These are phyloP conservation scores for Mimosa bimucronata DNA, from an alignment of 306 rosid genomes.

Conservation along the genomic window DNA sequence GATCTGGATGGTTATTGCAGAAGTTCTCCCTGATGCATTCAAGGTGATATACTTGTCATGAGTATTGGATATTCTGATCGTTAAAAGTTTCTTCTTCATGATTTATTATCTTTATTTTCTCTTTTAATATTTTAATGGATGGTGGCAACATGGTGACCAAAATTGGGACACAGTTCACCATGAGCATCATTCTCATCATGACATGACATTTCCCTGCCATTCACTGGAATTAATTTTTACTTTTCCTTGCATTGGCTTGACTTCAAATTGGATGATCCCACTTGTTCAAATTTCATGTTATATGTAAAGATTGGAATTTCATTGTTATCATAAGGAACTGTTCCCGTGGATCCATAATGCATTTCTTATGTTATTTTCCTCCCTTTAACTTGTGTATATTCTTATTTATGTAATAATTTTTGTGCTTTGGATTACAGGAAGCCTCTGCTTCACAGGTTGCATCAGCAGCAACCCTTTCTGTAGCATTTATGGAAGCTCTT, in stretches of 20 bases:
- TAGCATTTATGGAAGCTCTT: slow-evolving; percentile 99
- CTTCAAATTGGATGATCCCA: not conserved
- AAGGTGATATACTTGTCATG: slow-evolving; percentile 58
- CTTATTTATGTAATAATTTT: slow-evolving; percentile 17
- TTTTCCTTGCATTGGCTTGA: not conserved
- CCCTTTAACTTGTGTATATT: slow-evolving; percentile 7
- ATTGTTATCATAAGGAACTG: not conserved
- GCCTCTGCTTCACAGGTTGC: slow-evolving; percentile 97
- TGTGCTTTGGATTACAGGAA: slow-evolving; percentile 59
- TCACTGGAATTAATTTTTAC: not conserved
- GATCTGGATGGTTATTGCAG: slow-evolving; percentile 99
- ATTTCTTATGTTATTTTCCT: slow-evolving; percentile 1
- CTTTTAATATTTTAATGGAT: too few relatives aligned
- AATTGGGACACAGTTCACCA: not conserved
- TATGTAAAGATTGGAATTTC: not conserved
- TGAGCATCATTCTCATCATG: not conserved
- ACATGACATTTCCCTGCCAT: not conserved
- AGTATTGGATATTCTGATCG: not conserved
- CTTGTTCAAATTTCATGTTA: not conserved
- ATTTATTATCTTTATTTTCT: not conserved
- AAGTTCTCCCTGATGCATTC: slow-evolving; percentile 99
- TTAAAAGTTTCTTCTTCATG: not conserved
- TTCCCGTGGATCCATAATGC: slow-evolving; percentile 7
- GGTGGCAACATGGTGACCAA: not conserved
- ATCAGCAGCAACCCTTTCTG: slow-evolving; percentile 90